phyloP scores from a whole-genome alignment of 352 stramenopile species.

The Pythium sp. region DNA sequence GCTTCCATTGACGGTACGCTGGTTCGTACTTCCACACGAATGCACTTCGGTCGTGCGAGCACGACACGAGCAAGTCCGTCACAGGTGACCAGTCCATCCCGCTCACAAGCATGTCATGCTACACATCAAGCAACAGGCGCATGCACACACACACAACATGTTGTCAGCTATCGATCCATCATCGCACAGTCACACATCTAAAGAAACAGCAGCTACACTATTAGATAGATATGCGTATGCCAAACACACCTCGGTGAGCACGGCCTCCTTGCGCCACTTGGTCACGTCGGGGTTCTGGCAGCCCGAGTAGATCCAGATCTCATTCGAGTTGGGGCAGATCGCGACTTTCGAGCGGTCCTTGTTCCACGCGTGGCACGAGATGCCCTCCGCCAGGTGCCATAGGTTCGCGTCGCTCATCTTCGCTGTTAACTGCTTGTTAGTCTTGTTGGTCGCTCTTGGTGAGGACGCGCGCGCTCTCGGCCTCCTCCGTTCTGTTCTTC shows the following conservation, averaged over 20 bases:
- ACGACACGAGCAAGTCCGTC: conserved; percentile 93
- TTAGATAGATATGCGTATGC: background rate
- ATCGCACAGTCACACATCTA: background rate
- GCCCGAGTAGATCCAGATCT: conserved; percentile 91
- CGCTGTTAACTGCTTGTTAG: background rate
- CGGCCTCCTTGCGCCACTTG: conserved; percentile 83
- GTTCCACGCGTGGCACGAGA: conserved; percentile 93
- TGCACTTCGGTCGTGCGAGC: conserved; percentile 92
- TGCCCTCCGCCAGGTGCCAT: conserved; percentile 78
- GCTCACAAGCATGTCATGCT: conserved; percentile 93
- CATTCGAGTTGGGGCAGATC: conserved; percentile 91
- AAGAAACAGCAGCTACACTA: background rate
- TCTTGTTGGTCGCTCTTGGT: background rate
- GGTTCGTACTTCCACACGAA: conserved; percentile 94
- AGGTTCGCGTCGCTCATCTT: conserved; percentile 51
- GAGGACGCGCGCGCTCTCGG: background rate
- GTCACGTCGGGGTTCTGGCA: conserved; percentile 70
- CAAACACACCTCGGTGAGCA: conserved; percentile 64
- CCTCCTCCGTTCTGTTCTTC: background rate
- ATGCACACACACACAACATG: background rate
- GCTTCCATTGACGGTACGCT: conserved; percentile 89
- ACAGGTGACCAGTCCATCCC: conserved; percentile 92
- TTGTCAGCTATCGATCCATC: background rate
- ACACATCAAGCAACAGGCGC: conserved; percentile 1
- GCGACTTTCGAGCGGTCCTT: conserved; percentile 87